These are phyloP conservation scores for Spathaspora arborariae DNA, from an alignment of 805 yeast species.

Conservation along the genomic window DNA sequence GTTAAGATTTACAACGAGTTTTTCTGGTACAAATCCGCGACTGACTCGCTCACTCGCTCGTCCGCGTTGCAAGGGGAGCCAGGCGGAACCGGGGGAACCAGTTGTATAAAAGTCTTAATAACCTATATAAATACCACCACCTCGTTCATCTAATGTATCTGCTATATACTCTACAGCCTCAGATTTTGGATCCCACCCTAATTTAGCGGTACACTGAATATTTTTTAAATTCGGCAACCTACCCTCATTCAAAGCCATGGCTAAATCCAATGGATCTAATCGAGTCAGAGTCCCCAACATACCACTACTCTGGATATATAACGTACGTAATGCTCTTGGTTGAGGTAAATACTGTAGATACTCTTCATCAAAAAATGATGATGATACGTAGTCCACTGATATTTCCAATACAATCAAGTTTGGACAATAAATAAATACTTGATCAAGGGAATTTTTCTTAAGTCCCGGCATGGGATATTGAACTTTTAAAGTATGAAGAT, in stretches of 20 bases:
- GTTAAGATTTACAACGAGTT: too few species aligned
- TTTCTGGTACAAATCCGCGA: too few species aligned
- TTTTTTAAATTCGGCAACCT: slow-evolving; percentile 65
- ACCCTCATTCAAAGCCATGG: slow-evolving; percentile 76
- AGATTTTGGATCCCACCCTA: slow-evolving; percentile 76
- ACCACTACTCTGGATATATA: slow-evolving; percentile 82
- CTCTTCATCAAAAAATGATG: slow-evolving; percentile 34
- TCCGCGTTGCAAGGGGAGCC: too few species aligned
- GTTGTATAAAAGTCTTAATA: slow-evolving; percentile 11
- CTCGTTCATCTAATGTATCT: slow-evolving; percentile 66
- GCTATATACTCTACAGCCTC: slow-evolving; percentile 48
- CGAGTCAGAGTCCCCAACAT: slow-evolving; percentile 79
- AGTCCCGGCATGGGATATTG: slow-evolving; percentile 89
- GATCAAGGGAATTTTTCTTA: slow-evolving; percentile 65
- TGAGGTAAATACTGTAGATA: slow-evolving; percentile 20
- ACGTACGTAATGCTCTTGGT: slow-evolving; percentile 49
- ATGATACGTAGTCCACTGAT: slow-evolving; percentile 74
- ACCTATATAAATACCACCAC: slow-evolving; percentile 69
- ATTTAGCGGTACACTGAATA: slow-evolving; percentile 64
- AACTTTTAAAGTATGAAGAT: slow-evolving; percentile 59
- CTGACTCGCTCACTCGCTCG: too few species aligned
- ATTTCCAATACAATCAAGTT: slow-evolving; percentile 58
- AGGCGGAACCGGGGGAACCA: too few species aligned
- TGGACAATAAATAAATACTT: slow-evolving; percentile 73
- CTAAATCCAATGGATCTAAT: slow-evolving; percentile 83